phyloP scores from a whole-genome alignment of 371 early-diverging fungal genomes.

The Syncephalis fuscata region DNA sequence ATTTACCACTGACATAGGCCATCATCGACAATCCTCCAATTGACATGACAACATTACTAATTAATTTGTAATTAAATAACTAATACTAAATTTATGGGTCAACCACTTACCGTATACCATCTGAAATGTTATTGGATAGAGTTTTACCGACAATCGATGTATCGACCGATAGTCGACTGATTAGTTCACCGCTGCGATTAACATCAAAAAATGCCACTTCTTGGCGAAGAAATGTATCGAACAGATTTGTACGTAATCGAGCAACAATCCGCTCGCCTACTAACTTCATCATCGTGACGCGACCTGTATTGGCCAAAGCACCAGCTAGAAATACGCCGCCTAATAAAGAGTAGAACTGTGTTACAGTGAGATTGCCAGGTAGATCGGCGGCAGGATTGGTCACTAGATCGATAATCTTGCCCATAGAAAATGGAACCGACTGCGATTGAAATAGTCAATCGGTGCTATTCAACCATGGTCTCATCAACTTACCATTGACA shows the following conservation, averaged over 20 bases:
- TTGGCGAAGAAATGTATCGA: slow-evolving; percentile 32
- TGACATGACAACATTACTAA: slow-evolving; percentile 30
- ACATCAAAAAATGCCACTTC: slow-evolving; percentile 63
- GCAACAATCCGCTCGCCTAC: slow-evolving; percentile 58
- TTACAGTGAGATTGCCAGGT: slow-evolving; percentile 28
- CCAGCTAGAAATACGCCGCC: slow-evolving; percentile 41
- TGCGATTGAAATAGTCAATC: slow-evolving; percentile 1
- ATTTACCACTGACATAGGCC: slow-evolving; percentile 32
- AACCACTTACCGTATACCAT: slow-evolving; percentile 39
- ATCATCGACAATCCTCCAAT: slow-evolving; percentile 46
- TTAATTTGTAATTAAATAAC: background rate
- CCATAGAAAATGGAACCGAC: slow-evolving; percentile 63
- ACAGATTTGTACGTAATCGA: slow-evolving; percentile 33
- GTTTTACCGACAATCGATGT: slow-evolving; percentile 62
- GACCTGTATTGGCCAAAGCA: slow-evolving; percentile 56
- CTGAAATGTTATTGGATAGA: slow-evolving; percentile 58
- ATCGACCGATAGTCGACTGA: slow-evolving; percentile 56
- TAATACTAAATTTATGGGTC: background rate
- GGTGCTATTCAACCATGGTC: background rate
- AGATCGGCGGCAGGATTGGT: slow-evolving; percentile 18
- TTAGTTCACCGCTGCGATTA: slow-evolving; percentile 59
- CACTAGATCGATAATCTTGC: slow-evolving; percentile 63
- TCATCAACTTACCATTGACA: slow-evolving; percentile 35
- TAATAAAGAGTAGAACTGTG: slow-evolving; percentile 31
- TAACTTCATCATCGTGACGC: slow-evolving; percentile 48